Base-by-base conservation (phyloP, 176 grass and related monocot species). In the Pontederia paniculata region DNA sequence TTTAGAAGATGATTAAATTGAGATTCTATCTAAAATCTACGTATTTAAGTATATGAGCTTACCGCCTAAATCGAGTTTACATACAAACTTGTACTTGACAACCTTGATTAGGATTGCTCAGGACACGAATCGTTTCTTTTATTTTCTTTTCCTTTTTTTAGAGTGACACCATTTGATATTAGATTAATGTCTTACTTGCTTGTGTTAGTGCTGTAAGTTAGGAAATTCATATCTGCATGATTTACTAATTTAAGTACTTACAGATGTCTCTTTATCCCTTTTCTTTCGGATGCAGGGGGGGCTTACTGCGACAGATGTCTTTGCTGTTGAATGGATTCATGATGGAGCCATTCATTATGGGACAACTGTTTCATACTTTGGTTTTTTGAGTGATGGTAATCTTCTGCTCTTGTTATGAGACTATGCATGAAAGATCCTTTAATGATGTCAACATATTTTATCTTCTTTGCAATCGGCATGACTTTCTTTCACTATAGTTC, bases 321-420 rank as follows among this genome's bases (percentile, higher is more conserved):
- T 97, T 72, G 68, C 79, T 45, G 82, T 86, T 50, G 86, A 80
- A 78, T 83, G 77, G 76, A 70, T 66, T 57, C 69, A 78, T 64
- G 74, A 68, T 77, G 77, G 80, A 64, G 47, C 71, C 69, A 71
- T 76, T 63, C 82, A 97, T 68, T 97, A 87, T 6, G 91, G 91
- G 47, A 46, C 89, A 61, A 98, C 93, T 66, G 86, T 91, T 76
- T 88, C 93, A 44, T 98, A 98, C 62, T 98, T 88, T 84, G 86
- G 93, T 66, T 98, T 98, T 72, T 54, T 98, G 54, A 91, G 86
- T 74, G 93, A 98, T 79, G 93, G 86, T 98, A 98, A 78, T 25
- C 59, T 63, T 44, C 50, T 42, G 42, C 21, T n/a, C 19, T 48
- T 73, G 16, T 37, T 15, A 22, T 60, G 48, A 61, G 23, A 52